These are phyloP conservation scores for Lactarius pseudohatsudake DNA, from an alignment of 768 basidiomycete species.

Conservation along the genomic window DNA sequence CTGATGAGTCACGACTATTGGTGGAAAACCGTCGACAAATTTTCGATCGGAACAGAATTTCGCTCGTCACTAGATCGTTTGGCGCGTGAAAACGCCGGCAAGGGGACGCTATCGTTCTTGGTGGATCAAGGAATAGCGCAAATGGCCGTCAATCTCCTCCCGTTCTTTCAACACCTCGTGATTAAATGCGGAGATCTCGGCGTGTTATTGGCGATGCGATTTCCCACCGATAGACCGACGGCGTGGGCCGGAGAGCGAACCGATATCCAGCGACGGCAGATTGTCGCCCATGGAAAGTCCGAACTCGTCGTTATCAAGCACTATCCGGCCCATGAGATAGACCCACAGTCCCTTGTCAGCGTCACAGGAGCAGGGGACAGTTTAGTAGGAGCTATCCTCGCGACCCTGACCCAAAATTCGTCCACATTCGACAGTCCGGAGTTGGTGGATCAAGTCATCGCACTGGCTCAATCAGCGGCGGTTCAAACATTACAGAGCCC, in stretches of 20 bases:
- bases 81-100: constrained; percentile 45
- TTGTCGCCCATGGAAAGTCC: constrained; percentile 51
- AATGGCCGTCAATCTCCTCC: constrained; percentile 79
- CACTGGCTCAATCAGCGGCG: constrained; percentile 64
- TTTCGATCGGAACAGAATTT: constrained; percentile 67
- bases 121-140: constrained; percentile 70
- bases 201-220: constrained; percentile 60
- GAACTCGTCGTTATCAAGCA: constrained; percentile 65
- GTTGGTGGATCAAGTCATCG: constrained; percentile 46
- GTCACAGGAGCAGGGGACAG: constrained; percentile 95
- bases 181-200: constrained; percentile 82
- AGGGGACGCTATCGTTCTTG: constrained; percentile 59
- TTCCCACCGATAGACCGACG: constrained; percentile 43
- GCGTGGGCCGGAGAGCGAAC: constrained; percentile 54
- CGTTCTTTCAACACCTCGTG: constrained; percentile 80
- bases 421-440: constrained; percentile 47
- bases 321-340: constrained; percentile 57
- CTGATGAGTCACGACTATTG: constrained; percentile 55
- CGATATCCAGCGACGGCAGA: constrained; percentile 45
- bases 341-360: constrained; percentile 46
- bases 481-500: constrained; percentile 56
- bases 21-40: constrained; percentile 65
- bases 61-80: constrained; percentile 64
- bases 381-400: constrained; percentile 81
- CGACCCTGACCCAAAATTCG: constrained; percentile 49